Base-by-base conservation (phyloP, 768 basidiomycete species). In the Dioszegia crocea region DNA sequence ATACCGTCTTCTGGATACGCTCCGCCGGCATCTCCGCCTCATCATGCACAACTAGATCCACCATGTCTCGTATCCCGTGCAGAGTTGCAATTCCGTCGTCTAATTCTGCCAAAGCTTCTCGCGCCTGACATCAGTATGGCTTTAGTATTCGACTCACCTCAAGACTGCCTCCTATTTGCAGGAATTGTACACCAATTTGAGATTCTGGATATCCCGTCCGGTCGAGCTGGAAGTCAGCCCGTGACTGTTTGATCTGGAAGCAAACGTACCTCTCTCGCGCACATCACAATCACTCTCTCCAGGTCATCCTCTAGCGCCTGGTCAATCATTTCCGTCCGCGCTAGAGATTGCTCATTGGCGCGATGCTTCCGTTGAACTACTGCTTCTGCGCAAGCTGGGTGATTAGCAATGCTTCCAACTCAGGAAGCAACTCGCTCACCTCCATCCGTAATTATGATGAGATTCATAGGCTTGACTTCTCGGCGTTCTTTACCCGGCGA, bases 151-250 rank as follows among this genome's bases (percentile, higher is more conserved):
- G n/a, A n/a, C 70, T 65, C 29, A 71, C 70, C 44, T 72, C 68
- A 0, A 54, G 26, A 41, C 76, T 70, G 39, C 78, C 64, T 71
- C 86, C 87, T 17, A 87, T 78, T 82, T 87, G 88, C 1, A 89
- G 82, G 50, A 89, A 86, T 62, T 87, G 86, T 27, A 87, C 82
- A 0, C 86, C 85, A 8, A 85, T 82, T 78, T 86, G 85, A 9
- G 79, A 75, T 10, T 84, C 75, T 0, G 84, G 84, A 63, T 80
- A 82, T 44, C 82, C 73, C 1, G 80, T 79, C 3, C 74, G 76
- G 59, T 87, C 85, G 2, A 88, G 79, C 51, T 57, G 41, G 2
- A 14, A 39, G 10, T 57, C 31, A 55, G 54, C n/a, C 16, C 9
- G 47, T 46, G 11, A 55, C 23, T 16, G 21, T 26, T 29, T 23